Evolutionary conservation across 768 basidiomycete species (phyloP), one percentile per base, ranked within the genome.

Genomic region (Fomitopsis pulvina): DNA sequence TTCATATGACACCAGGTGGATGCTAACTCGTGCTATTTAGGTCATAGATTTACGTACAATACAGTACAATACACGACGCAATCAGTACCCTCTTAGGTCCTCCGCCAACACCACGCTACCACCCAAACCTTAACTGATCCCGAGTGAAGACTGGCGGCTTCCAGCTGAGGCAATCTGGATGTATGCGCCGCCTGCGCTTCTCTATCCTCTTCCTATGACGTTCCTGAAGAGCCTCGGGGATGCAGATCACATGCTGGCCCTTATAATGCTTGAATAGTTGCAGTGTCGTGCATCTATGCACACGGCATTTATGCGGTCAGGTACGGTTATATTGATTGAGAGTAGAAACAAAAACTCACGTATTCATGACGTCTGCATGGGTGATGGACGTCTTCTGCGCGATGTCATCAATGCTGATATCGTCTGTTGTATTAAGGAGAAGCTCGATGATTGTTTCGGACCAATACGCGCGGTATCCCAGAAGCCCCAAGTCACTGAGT

Each of bases 191-290:
- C 53, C 85, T 75, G 44, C 80, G 77, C 70, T 97, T 99, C 62
- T 72, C 77, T 68, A 78, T 81, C 26, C 80, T 76, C 64, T 92
- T 93, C 66, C 87, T 83, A 68, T 96, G 85, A 64, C 92, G 87
- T 66, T 95, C 93, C 41, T 97, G 73, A 27, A 96, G 85, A 26
- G 87, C 78, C 52, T 94, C 92, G 44, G 92, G 90, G 39, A 99
- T 75, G 66, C 85, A 92, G 51, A 98, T 89, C 54, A 94, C 84
- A 65, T 98, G 90, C 59, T 88, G 86, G 9, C 92, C 93, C 62
- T 96, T 97, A 75, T 87, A 91, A 64, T 92, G 92, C 60, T 94
- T 94, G 72, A 98, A 93, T 51, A 99, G 73, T 66, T 95, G 92
- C 45, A 97, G 69, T 11, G 92, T 92, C 61, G 90, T 92, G 63